Base-by-base conservation (phyloP, 176 grass and related monocot genomes). In the Canna indica region DNA sequence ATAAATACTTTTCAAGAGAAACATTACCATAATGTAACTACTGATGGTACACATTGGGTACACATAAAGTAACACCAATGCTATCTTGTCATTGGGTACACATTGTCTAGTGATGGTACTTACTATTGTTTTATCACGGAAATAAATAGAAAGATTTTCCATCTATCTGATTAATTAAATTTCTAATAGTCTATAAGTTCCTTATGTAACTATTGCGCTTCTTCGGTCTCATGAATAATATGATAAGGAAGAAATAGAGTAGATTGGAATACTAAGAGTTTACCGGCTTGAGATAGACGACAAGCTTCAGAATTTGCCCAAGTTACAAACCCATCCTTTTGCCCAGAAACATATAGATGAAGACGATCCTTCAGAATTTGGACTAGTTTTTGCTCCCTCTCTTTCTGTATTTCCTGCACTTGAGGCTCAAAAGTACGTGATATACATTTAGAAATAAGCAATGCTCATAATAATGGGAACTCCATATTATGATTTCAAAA, bases 251-350 rank as follows among this genome's bases (percentile, higher is more conserved):
- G 24, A 15, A 36, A 34, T 31, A 34, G 35, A 16, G n/a, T n/a
- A 31, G 25, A 60, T 10, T 2, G 26, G 71, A 48, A 4, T 39
- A 48, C 11, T 31, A 72, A 72, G 38, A 62, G 71, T 11, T 73
- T 84, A 91, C 91, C 85, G 2, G 91, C 91, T 82, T 78, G 70
- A 81, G 91, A 96, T 26, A 96, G 76, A 56, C 76, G 80, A 25
- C 11, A 36, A 76, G 91, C 88, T 83, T 96, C 91, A 67, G 81
- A 75, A 68, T 75, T 86, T 75, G 91, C 91, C 91, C 91, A 96
- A 17, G 71, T 76, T 68, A 84, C 76, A 67, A 96, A 96, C 59
- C 86, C 85, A 41, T 84, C 83, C 1, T 91, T 79, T 2, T 68
- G 38, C 18, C 85, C 88, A 48, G 77, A 63, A 31, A 91, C 88